A percentile compares a stretch with the other conserved stretches of the same genome.
Evolutionary conservation across 2,329 filamentous ascomycete genomes (phyloP).

Genomic region (Neofusicoccum kwambonambiense): DNA sequence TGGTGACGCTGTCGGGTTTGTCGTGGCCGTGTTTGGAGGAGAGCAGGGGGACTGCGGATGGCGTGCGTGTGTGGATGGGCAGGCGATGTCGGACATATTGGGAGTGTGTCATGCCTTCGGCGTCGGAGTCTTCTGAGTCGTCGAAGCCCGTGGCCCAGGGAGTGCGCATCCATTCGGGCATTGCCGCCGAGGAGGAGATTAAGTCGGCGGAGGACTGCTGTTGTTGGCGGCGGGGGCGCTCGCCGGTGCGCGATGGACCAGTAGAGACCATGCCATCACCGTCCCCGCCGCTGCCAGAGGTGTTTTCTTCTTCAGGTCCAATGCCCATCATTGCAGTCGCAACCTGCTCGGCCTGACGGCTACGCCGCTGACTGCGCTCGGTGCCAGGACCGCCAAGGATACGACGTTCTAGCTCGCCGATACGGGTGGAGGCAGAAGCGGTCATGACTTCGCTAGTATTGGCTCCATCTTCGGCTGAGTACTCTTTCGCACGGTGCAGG

Average conservation of each 20-base stretch:
- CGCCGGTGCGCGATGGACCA: constrained; percentile 24
- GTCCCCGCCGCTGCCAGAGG: constrained; percentile 47
- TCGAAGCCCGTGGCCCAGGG: neutral
- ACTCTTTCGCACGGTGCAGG: constrained; percentile 58
- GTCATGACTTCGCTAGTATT: neutral
- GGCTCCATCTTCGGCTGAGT: constrained; percentile 47
- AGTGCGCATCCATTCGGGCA: constrained; percentile 11
- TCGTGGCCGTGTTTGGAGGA: constrained; percentile 6
- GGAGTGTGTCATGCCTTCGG: neutral
- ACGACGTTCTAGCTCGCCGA: constrained; percentile 54
- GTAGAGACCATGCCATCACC: constrained; percentile 30
- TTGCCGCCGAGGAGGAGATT: neutral
- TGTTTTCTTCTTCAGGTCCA: constrained; percentile 37
- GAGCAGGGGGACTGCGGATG: neutral
- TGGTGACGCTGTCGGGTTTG: constrained; percentile 33
- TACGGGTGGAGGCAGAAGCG: constrained; percentile 50
- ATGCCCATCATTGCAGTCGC: constrained; percentile 17
- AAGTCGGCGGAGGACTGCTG: neutral
- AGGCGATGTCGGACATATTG: neutral
- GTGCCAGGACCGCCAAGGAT: constrained; percentile 45
- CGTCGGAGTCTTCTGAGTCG: neutral
- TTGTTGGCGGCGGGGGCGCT: neutral
- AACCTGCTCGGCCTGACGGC: constrained; percentile 25
- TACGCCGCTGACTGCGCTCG: constrained; percentile 23
- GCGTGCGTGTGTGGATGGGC: neutral